phyloP scores from a whole-genome alignment of 768 basidiomycete genomes.

The Lentinula guzmanii region DNA sequence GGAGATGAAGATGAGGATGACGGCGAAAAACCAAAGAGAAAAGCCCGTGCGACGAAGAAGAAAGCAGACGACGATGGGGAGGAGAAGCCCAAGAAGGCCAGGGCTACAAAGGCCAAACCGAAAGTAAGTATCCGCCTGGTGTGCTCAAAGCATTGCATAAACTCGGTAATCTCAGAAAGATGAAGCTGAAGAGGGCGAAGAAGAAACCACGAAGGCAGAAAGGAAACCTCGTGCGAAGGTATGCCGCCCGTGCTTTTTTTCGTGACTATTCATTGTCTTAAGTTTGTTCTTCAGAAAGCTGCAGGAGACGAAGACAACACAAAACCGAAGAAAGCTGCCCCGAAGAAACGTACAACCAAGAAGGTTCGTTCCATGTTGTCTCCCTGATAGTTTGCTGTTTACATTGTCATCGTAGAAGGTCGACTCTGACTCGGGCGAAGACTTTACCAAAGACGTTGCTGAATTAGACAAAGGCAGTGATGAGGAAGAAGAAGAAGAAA shows the following conservation, averaged over 20 bases:
- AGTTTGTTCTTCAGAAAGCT: not conserved
- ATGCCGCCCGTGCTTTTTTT: not conserved
- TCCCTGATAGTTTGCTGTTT: not conserved
- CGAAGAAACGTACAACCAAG: slow-evolving; percentile 43
- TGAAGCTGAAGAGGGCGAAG: slow-evolving; percentile 13
- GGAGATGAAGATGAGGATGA: slow-evolving; percentile 36
- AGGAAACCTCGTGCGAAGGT: slow-evolving; percentile 28
- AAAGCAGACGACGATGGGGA: slow-evolving; percentile 18
- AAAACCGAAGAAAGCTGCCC: slow-evolving; percentile 35
- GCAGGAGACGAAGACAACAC: slow-evolving; percentile 19
- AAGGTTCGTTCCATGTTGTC: slow-evolving; percentile 18
- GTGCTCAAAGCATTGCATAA: not conserved
- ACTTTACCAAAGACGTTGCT: slow-evolving; percentile 35
- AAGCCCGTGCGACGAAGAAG: slow-evolving; percentile 38
- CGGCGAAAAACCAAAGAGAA: slow-evolving; percentile 50
- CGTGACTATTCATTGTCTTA: not conserved
- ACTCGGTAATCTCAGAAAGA: not conserved
- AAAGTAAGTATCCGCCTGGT: slow-evolving; percentile 6
- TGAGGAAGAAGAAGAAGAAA: slow-evolving; percentile 33
- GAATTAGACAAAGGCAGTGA: slow-evolving; percentile 28
- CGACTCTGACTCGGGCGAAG: slow-evolving; percentile 36
- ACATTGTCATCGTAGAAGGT: slow-evolving; percentile 17
- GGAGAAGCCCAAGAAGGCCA: slow-evolving; percentile 25
- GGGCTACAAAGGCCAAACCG: slow-evolving; percentile 17
- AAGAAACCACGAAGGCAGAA: slow-evolving; percentile 17